Base-by-base conservation (phyloP, 192 early-diverging fungal species). In the Coemansia sp. region DNA sequence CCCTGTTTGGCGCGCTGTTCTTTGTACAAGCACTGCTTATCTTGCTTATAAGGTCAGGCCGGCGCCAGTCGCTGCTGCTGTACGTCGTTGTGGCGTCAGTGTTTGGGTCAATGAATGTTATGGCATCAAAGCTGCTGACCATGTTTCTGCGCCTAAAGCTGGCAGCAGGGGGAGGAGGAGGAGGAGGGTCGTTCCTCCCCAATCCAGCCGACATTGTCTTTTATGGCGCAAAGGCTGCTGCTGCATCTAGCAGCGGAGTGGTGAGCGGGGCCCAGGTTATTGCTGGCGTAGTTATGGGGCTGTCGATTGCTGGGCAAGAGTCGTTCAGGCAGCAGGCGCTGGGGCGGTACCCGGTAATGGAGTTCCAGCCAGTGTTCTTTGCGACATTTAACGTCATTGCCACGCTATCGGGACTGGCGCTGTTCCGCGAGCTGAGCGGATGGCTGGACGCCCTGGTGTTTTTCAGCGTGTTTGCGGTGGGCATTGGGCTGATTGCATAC, bases 361-460 rank as follows among this genome's bases (percentile, higher is more conserved):
- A 75, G 60, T 74, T 81, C 53, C 78, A 81, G 68, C 78, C 78
- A 0, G 72, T 81, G 61, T 81, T 81, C 52, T 81, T 81, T 62
- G 78, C 78, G 38, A 72, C 72, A 7, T 81, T 61, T 57, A 81
- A 81, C 53, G 69, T 75, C 32, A 62, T 72, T 11, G 78, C 78
- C 8, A 75, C 72, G 42, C 68, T 75, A 22, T 33, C 69, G 3
- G 64, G 78, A 0, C 62, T 81, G 22, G 14, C 68, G 40, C 72
- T 81, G 62, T 81, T 81, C 46, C 48, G 60, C 14, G 78, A 81
- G 65, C 65, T 81, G 19, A 53, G 67, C 37, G 69, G 72, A 2
- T 60, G 54, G 68, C 38, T 48, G 21, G 68, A 81, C n/a, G 72
- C 62, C 0, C 7, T 56, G 44, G 19, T 60, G 5, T 81, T 81